Conservation (phyloP, 2,329 filamentous ascomycete genomes). For the Pseudogymnoascus sp. region DNA sequence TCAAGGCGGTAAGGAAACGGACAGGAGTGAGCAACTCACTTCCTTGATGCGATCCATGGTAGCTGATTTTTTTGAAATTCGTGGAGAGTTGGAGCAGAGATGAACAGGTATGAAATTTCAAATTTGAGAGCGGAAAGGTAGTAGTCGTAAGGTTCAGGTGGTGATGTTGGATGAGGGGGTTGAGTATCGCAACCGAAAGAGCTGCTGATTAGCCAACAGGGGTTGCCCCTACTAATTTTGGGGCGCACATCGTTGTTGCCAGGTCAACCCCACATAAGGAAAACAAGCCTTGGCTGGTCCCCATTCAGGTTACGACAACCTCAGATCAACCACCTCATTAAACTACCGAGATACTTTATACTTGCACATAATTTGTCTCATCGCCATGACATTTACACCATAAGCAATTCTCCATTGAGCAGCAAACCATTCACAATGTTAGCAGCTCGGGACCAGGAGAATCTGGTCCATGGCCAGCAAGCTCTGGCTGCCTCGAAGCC, state of each 20-base stretch:
- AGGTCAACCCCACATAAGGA: slow-evolving; percentile 4
- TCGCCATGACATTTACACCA: slow-evolving; percentile 1
- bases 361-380: background rate
- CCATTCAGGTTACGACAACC: slow-evolving; percentile 5
- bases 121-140: background rate
- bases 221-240: slow-evolving; percentile 11
- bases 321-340: slow-evolving; percentile 9
- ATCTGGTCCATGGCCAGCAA: slow-evolving; percentile 70
- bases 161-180: slow-evolving; percentile 7
- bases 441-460: slow-evolving; percentile 79
- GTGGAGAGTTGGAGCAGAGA: slow-evolving; percentile 12
- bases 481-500: slow-evolving; percentile 64
- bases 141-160: slow-evolving; percentile 5
- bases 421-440: slow-evolving; percentile 50
- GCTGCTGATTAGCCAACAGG: slow-evolving; percentile 10
- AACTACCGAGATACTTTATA: slow-evolving; percentile 7
- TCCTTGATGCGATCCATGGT: slow-evolving; percentile 87
- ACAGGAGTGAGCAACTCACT: slow-evolving; percentile 46
- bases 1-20: slow-evolving; percentile 5
- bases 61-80: slow-evolving; percentile 21
- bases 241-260: background rate
- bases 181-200: slow-evolving; percentile 6
- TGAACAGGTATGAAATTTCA: slow-evolving; percentile 5
- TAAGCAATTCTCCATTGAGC: background rate
- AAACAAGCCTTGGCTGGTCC: slow-evolving; percentile 9